phyloP scores from a whole-genome alignment of 345 rosid species.

The Cardamine occulta region DNA sequence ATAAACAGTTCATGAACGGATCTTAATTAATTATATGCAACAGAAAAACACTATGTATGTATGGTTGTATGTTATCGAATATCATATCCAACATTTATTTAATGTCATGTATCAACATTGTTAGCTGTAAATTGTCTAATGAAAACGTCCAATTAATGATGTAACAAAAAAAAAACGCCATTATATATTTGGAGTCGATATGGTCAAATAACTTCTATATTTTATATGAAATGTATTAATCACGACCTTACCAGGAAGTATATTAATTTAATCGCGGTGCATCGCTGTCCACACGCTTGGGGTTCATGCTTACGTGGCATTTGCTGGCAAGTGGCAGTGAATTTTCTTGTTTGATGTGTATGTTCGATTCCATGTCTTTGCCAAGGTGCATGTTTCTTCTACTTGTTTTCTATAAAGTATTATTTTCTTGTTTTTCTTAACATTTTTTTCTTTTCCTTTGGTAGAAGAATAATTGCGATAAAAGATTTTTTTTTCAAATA shows the following conservation, averaged over 20 bases:
- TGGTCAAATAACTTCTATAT: constrained; percentile 19
- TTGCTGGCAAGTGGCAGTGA: constrained; percentile 43
- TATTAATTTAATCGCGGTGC: constrained; percentile 35
- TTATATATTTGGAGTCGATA: background rate
- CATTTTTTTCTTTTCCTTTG: background rate
- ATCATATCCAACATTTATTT: background rate
- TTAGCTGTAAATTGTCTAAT: constrained; percentile 11
- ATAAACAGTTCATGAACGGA: constrained; percentile 4
- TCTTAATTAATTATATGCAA: constrained; percentile 7
- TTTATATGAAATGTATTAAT: background rate
- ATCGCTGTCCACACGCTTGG: constrained; percentile 52
- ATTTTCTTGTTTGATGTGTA: constrained; percentile 43
- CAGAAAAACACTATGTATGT: background rate
- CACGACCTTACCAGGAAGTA: constrained; percentile 19
- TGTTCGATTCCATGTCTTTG: constrained; percentile 43
- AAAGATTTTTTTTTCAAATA: background rate
- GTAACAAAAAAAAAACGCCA: background rate
- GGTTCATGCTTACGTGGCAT: constrained; percentile 39
- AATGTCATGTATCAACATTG: constrained; percentile 15
- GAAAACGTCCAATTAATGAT: constrained; percentile 16
- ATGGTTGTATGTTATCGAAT: background rate
- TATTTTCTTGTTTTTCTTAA: background rate
- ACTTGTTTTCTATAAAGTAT: background rate
- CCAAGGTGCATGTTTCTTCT: constrained; percentile 46
- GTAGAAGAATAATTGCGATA: background rate